These are phyloP conservation scores for Martiniozyma abietophila DNA, from an alignment of 805 yeast species.

Conservation along the genomic window DNA sequence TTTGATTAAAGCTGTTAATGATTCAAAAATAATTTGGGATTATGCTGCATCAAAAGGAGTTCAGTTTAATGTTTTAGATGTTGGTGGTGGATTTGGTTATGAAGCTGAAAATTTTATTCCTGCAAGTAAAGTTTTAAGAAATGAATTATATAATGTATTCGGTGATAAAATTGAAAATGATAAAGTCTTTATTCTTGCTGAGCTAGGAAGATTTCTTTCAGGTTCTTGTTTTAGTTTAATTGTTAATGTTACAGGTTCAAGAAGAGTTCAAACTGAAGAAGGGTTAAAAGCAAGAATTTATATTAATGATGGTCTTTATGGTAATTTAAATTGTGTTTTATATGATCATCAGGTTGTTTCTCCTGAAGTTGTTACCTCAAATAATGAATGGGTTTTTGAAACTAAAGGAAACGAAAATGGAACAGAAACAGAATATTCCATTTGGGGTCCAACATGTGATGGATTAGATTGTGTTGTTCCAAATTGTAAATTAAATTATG, in stretches of 20 bases:
- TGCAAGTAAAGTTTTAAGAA: slow-evolving; percentile 48
- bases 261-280: slow-evolving; percentile 27
- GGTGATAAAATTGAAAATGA: slow-evolving; percentile 31
- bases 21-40: slow-evolving; percentile 62
- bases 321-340: slow-evolving; percentile 87
- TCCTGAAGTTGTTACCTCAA: slow-evolving; percentile 56
- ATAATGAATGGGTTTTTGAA: slow-evolving; percentile 25
- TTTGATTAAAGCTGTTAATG: slow-evolving; percentile 60
- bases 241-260: slow-evolving; percentile 75
- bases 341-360: slow-evolving; percentile 83
- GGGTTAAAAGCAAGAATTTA: slow-evolving; percentile 58
- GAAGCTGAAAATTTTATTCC: slow-evolving; percentile 42
- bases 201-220: slow-evolving; percentile 88
- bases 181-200: slow-evolving; percentile 58
- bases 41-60: slow-evolving; percentile 37
- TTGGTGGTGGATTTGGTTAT: slow-evolving; percentile 85
- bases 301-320: slow-evolving; percentile 91
- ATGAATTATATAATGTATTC: slow-evolving; percentile 50
- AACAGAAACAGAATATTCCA: slow-evolving; percentile 37
- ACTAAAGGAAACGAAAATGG: slow-evolving; percentile 8
- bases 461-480: slow-evolving; percentile 78
- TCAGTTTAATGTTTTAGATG: slow-evolving; percentile 48
- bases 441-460: slow-evolving; percentile 99
- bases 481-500: slow-evolving; percentile 42
- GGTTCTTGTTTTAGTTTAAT: slow-evolving; percentile 82